Base-by-base conservation (phyloP, 345 rosid genomes). In the Noccaea caerulescens region DNA sequence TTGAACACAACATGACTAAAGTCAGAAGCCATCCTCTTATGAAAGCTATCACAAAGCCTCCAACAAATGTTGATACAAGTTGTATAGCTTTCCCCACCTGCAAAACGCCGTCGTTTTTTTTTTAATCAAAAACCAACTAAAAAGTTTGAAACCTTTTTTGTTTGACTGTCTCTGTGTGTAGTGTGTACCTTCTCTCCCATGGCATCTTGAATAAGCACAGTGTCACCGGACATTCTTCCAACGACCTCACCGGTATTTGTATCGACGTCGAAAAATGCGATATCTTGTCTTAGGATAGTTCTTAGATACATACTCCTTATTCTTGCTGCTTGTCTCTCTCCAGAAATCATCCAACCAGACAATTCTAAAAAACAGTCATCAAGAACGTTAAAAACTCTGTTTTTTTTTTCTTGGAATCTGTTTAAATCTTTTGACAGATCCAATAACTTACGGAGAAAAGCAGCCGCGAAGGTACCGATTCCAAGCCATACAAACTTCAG, bases 211-310 rank as follows among this genome's bases (percentile, higher is more conserved):
- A 92, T 92, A 32, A 92, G 87, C 46, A 88, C 98, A 1, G 96
- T 92, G 79, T 92, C 98, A 23, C 98, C 96, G 3, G 98, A 92
- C 98, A 92, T 92, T 77, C 98, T 86, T n/a, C 92, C 88, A 8
- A 92, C 80, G 13, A 92, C 96, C 83, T 92, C 98, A 11, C 98
- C 96, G 0, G 96, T 88, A 72, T 83, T 92, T 36, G 95, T 84
- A 80, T 90, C 95, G 51, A 80, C 73, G 30, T 92, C 98, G 51
- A 92, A 92, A 77, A 90, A 92, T 11, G 84, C 82, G 8, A 92
- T 64, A 62, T 92, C 96, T 80, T 92, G 98, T 71, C 95, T 82
- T 78, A 92, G 61, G 51, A 92, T 86, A 2, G 96, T 88, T 80
- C 76, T 79, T 76, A 92, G 63, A 82, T 92, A 92, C 75, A 85